Base-by-base conservation (phyloP, 2,329 filamentous ascomycete genomes). In the Aspergillus floridensis region DNA sequence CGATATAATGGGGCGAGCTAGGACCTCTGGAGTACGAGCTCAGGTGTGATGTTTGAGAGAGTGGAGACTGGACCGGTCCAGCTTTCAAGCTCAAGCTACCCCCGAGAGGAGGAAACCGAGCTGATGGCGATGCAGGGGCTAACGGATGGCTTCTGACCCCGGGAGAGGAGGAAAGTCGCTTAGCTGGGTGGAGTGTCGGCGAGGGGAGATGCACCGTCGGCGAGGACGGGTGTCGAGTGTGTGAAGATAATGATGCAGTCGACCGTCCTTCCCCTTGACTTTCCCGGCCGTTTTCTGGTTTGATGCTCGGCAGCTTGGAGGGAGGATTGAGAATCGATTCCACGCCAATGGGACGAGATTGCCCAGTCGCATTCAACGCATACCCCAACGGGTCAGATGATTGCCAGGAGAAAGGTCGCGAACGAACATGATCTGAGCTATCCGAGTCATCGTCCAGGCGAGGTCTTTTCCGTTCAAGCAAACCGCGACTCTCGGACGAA, bases 271-370 rank as follows among this genome's bases (percentile, higher is more conserved):
- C 56, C 29, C 57, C 66, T 22, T 66, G 57, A 24, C 59, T 55
- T 56, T 74, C 73, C 26, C 70, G 68, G 46, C 55, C 63, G 46
- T 60, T 56, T 44, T 65, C 62, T 21, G 51, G 56, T n/a, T 57
- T 47, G 29, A 61, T 67, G n/a, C 63, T 38, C n/a, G 59, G 58
- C 31, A 66, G 54, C 53, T 71, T 70, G 22, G 70, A 62, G 5
- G 74, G 68, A 11, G 72, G 74, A 51, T 78, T 78, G 60, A 78
- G 61, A 57, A 78, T 78, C 11, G 76, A 68, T 59, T 76, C 74
- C n/a, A 78, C 74, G 10, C 73, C 75, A 61, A 77, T 73, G 26
- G 74, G 71, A 46, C 75, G 72, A 48, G 72, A 68, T 48, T 69
- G 67, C 16, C 12, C 16, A 6, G 66, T 60, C 16, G 68, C 62